A percentile compares a stretch with the other conserved stretches of the same genome.
phyloP scores from a whole-genome alignment of 1,139 yeast species.

The Trichomonascaceae sp. region DNA sequence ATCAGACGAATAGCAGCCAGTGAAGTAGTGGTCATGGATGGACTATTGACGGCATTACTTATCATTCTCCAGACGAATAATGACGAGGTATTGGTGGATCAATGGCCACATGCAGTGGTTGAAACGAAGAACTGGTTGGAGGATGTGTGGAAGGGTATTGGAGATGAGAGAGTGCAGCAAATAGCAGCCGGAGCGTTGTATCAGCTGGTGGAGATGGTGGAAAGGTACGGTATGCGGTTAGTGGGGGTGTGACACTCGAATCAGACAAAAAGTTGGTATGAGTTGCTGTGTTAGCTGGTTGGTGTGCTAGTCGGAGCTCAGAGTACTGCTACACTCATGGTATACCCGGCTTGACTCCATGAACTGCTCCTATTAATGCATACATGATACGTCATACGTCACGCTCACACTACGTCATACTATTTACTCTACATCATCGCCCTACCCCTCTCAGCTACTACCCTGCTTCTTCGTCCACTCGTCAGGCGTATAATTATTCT shows the following conservation, averaged over 20 bases:
- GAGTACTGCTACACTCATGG: too few relatives aligned
- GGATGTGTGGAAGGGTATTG: conserved; percentile 41
- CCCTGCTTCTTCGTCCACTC: conserved; percentile 15
- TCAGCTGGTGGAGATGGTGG: conserved; percentile 33
- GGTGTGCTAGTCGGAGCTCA: too few relatives aligned
- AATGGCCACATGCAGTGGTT: conserved; percentile 31
- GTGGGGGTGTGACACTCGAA: too few relatives aligned
- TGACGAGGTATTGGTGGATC: conserved; percentile 34
- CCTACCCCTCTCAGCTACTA: too few relatives aligned
- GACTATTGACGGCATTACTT: conserved; percentile 42
- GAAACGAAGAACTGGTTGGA: conserved; percentile 40
- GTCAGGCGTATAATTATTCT: conserved; percentile 19
- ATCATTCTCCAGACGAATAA: conserved; percentile 45
- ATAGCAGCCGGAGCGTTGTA: conserved; percentile 48
- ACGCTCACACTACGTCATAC: background rate
- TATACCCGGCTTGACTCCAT: too few relatives aligned
- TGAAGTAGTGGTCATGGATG: conserved; percentile 36
- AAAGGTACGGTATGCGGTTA: conserved; percentile 25
- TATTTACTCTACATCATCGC: background rate
- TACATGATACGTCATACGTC: too few relatives aligned
- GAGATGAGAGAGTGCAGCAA: conserved; percentile 42
- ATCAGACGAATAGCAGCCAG: conserved; percentile 16
- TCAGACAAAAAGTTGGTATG: too few relatives aligned
- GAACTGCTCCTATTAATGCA: too few relatives aligned
- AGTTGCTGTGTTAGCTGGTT: too few relatives aligned